Base-by-base conservation (phyloP, 164 flowering plant genomes). In the Piper betle region DNA sequence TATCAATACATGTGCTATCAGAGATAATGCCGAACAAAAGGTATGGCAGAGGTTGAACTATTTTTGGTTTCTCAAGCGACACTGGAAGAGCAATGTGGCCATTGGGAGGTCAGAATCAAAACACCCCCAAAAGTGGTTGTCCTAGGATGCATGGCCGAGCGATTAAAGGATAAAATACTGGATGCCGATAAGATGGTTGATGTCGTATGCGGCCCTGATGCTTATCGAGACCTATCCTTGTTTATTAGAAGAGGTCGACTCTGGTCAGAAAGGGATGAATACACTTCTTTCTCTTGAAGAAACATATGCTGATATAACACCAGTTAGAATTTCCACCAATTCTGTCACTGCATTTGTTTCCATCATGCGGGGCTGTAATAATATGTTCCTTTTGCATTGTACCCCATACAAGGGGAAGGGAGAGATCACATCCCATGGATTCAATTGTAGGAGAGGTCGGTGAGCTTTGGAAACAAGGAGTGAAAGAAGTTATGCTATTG, bases 141-240 rank as follows among this genome's bases (percentile, higher is more conserved):
- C 0, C 69, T 93, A 70, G 99, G 99, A 53, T 93, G 99, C 65
- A 93, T 90, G 99, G 99, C 99, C 42, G 99, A 93, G 76, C 84
- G 97, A 77, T 75, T 93, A 43, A 90, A 93, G 76, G 97, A 93
- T 52, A 87, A 90, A 80, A 90, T 93, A 69, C 77, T 93, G 25
- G 97, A 93, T 82, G 72, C 99, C 18, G 99, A 93, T 75, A 93
- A 93, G 77, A 93, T 93, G 99, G 99, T 93, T 57, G 99, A 93
- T 81, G 97, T 93, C 37, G 99, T 93, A 1, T 90, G 99, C 68
- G 99, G 99, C 2, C 99, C 94, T 63, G 99, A 93, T 80, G 97
- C 96, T 57, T 93, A 93, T 58, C 80, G 99, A 60, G 97, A 93
- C 69, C 75, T 93, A 68, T n/a, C 99, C 99, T 9, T 78, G 87